A percentile compares a stretch with the other conserved stretches of the same genome.
phyloP scores from a whole-genome alignment of 768 basidiomycete species.

The Leucogyrophana mollusca region DNA sequence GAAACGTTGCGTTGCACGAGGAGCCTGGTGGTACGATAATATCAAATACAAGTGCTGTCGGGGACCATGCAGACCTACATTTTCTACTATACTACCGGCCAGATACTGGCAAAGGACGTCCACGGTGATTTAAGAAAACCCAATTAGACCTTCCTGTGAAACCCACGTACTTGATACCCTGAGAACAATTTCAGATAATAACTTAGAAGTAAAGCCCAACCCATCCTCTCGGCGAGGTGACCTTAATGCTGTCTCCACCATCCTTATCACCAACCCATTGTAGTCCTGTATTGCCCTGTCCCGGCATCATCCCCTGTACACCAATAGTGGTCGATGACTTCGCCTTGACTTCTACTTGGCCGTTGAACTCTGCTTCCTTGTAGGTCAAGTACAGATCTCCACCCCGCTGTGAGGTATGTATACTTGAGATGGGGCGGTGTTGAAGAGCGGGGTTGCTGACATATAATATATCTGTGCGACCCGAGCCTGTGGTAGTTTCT shows the following conservation, averaged over 20 bases:
- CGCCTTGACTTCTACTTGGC: constrained; percentile 43
- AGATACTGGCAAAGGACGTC: no score
- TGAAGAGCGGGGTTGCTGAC: constrained; percentile 35
- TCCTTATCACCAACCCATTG: constrained; percentile 29
- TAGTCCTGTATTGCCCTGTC: constrained; percentile 7
- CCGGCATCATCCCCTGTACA: constrained; percentile 17
- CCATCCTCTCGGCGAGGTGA: constrained; percentile 20
- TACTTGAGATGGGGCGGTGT: constrained; percentile 46
- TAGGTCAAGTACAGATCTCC: constrained; percentile 60
- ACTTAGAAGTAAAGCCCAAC: constrained; percentile 29
- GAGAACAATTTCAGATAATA: not conserved
- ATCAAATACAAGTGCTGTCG: no score
- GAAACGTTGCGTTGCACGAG: no score
- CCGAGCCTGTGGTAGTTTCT: constrained; percentile 51
- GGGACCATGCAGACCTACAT: no score
- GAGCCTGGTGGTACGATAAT: no score
- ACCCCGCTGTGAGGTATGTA: constrained; percentile 47
- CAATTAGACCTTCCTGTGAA: no score
- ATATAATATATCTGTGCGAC: constrained; percentile 51
- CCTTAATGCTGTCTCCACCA: constrained; percentile 24
- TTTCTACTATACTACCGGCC: no score
- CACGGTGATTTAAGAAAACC: no score
- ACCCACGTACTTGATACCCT: no score
- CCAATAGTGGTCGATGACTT: constrained; percentile 30
- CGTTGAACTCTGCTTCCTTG: constrained; percentile 47